phyloP scores from a whole-genome alignment of 495 filamentous ascomycete species.

The Neurospora africana region DNA sequence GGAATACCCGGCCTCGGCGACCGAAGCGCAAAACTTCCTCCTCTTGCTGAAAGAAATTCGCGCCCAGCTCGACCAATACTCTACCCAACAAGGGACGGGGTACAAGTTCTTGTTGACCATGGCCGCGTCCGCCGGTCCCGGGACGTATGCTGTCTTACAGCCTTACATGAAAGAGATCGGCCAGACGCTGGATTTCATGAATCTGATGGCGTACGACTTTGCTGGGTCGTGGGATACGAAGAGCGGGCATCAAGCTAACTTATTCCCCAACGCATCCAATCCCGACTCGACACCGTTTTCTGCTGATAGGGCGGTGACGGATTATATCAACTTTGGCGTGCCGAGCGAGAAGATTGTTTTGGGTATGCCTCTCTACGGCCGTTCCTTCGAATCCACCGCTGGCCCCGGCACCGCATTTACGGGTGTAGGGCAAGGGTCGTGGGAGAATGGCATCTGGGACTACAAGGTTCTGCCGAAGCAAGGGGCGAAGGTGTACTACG shows the following conservation, averaged over 20 bases:
- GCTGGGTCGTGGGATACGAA: slow-evolving; percentile 54
- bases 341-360: slow-evolving; percentile 58
- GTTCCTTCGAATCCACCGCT: slow-evolving; percentile 58
- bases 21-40: slow-evolving; percentile 62
- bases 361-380: slow-evolving; percentile 82
- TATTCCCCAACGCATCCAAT: slow-evolving; percentile 45
- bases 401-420: slow-evolving; percentile 58
- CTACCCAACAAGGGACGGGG: no score
- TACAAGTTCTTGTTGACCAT: slow-evolving; percentile 75
- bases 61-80: slow-evolving; percentile 53
- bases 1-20: slow-evolving; percentile 45
- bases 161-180: slow-evolving; percentile 49
- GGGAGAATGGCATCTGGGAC: slow-evolving; percentile 78
- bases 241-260: slow-evolving; percentile 67
- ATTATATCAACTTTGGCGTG: slow-evolving; percentile 58
- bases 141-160: slow-evolving; percentile 57
- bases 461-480: slow-evolving; percentile 54
- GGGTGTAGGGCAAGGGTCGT: slow-evolving; percentile 54
- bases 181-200: slow-evolving; percentile 68
- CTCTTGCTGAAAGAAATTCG: slow-evolving; percentile 57
- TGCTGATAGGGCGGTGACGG: slow-evolving; percentile 52
- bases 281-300: slow-evolving; percentile 54
- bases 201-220: slow-evolving; percentile 74
- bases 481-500: slow-evolving; percentile 35
- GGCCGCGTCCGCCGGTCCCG: slow-evolving; percentile 49